Base-by-base conservation (phyloP, 2,329 filamentous ascomycete genomes). In the Aspergillus sp. region DNA sequence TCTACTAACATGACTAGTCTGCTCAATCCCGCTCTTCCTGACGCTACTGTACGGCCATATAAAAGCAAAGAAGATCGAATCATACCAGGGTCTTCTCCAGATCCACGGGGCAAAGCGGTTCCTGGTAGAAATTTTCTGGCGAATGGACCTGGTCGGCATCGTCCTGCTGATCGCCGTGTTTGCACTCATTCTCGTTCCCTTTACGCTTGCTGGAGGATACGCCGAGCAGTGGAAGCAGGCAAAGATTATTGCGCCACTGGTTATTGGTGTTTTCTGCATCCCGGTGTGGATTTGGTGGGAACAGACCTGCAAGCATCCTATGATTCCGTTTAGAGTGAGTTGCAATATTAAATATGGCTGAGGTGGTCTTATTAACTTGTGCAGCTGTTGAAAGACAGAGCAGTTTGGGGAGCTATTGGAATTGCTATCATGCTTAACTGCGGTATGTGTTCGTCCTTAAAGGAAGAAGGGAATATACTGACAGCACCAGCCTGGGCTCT, bases 401-500 rank as follows among this genome's bases (percentile, higher is more conserved):
- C 79, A n/a, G 80, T 88, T 24, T 88, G 86, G 84, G 84, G 79
- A 5, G 80, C 86, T 4, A 71, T 89, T 30, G 84, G 82, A 3
- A 86, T 89, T 44, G 85, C 68, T 2, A 19, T 68, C 4, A 67
- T 69, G 67, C 50, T 70, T 5, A 70, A 69, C 34, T 63, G 61
- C 3, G 66, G 68, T 69, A 64, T 20, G 58, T 47, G 7, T 17
- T 17, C 17, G 7, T 1, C 5, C 9, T 11, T 80, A 2, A 8
- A 59, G 78, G 47, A 72, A 12, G 30, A 2, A 11, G 24, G 3
- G 19, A 9, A 1, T 20, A 5, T 40, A n/a, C 49, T 67, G 51
- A 65, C 55, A 20, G 12, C 2, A 17, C n/a, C 44, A 73, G 70
- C 73, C 0, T 88, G 85, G 85, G 82, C 81, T 59, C 78, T 87